Conservation (phyloP, 257 asterid genomes). For the Ophiorrhiza pumila region DNA sequence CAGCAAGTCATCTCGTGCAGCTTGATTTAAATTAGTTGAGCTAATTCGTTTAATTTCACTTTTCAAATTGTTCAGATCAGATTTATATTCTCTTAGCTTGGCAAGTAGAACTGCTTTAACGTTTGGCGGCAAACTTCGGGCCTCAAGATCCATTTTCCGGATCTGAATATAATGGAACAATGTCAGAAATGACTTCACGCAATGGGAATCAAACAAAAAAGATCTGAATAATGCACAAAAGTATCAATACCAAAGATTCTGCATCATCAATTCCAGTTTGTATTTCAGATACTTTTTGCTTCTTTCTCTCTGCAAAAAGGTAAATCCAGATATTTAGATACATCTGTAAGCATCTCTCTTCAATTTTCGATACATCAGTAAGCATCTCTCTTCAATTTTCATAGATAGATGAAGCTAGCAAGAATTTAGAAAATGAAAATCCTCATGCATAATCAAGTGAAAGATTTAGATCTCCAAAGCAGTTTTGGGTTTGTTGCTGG, state of each 20-base stretch:
- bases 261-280: constrained; percentile 69
- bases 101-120: constrained; percentile 75
- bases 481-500: neutral
- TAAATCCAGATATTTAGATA: neutral
- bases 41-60: constrained; percentile 55
- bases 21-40: constrained; percentile 54
- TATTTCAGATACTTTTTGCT: constrained; percentile 64
- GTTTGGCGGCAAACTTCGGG: constrained; percentile 73
- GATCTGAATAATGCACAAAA: neutral
- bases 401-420: neutral
- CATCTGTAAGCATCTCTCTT: neutral
- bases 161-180: constrained; percentile 43
- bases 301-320: constrained; percentile 60
- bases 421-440: neutral
- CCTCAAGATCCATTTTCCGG: constrained; percentile 84
- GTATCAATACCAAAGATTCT: constrained; percentile 56
- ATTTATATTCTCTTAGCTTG: constrained; percentile 74
- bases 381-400: neutral
- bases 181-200: constrained; percentile 8
- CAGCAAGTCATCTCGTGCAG: constrained; percentile 78
- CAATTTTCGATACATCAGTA: neutral
- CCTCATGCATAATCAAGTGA: neutral
- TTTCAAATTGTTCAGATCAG: constrained; percentile 77
- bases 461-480: neutral
- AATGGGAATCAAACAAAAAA: neutral